Conservation (phyloP, 371 early-diverging fungal genomes). For the Smittium culicis region DNA sequence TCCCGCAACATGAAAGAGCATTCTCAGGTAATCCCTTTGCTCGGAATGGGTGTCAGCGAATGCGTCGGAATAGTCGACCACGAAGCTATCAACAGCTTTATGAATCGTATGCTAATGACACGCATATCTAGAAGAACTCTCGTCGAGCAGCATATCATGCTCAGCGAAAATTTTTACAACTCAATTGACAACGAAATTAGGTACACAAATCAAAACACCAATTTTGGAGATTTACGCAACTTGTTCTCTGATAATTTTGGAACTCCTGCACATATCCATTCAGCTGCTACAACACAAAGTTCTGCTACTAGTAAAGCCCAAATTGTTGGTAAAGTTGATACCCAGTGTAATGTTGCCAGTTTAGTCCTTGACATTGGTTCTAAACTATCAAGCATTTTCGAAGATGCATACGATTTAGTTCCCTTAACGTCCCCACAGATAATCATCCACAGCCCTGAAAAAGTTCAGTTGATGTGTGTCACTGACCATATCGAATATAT, state of each 20-base stretch:
- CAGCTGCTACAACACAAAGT: slow-evolving; percentile 13
- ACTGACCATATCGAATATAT: slow-evolving; percentile 91
- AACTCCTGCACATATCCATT: not conserved
- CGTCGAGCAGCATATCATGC: slow-evolving; percentile 81
- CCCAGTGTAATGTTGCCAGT: slow-evolving; percentile 40
- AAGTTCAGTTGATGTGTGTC: slow-evolving; percentile 59
- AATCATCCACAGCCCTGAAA: slow-evolving; percentile 44
- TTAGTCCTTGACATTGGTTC: slow-evolving; percentile 45
- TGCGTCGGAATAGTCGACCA: slow-evolving; percentile 45
- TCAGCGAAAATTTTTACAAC: slow-evolving; percentile 44
- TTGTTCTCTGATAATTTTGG: not conserved
- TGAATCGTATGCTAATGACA: slow-evolving; percentile 73
- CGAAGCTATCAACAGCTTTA: slow-evolving; percentile 59
- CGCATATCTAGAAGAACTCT: slow-evolving; percentile 84
- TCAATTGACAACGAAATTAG: slow-evolving; percentile 5
- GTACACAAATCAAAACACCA: not conserved
- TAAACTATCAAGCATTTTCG: slow-evolving; percentile 26
- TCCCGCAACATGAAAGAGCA: slow-evolving; percentile 46
- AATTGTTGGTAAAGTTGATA: slow-evolving; percentile 35
- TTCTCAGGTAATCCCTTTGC: slow-evolving; percentile 60
- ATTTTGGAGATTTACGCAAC: not conserved
- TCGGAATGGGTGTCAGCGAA: slow-evolving; percentile 69
- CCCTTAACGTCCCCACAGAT: slow-evolving; percentile 41
- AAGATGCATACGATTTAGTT: slow-evolving; percentile 21
- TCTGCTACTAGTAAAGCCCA: slow-evolving; percentile 30